Conservation (phyloP, 148 eudicot species). For the Camellia lanceoleosa region DNA sequence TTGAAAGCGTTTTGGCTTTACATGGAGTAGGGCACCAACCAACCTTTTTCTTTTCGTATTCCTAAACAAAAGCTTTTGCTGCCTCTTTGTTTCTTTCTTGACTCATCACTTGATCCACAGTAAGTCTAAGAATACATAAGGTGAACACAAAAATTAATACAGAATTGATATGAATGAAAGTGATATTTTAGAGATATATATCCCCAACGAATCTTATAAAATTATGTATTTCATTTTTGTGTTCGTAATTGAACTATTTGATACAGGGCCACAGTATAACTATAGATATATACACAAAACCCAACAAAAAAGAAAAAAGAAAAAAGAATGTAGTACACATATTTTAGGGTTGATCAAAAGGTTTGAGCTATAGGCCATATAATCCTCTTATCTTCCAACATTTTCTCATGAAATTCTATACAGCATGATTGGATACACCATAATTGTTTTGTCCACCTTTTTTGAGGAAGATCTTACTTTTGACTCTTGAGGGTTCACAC, state of each 20-base stretch:
- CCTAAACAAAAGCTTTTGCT: not conserved
- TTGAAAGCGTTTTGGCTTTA: not conserved
- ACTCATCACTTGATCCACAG: not conserved
- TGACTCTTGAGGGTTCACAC: slow-evolving; percentile 11
- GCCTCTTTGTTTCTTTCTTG: slow-evolving; percentile 3
- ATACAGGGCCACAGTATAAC: not conserved
- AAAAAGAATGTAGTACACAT: not conserved
- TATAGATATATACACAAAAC: not conserved
- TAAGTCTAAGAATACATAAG: no score
- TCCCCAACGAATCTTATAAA: no score
- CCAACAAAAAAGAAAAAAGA: not conserved
- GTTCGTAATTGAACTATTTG: not conserved
- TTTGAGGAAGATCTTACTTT: slow-evolving; percentile 9
- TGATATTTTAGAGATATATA: no score
- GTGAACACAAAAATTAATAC: no score
- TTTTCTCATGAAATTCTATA: slow-evolving; percentile 19
- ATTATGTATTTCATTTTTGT: no score
- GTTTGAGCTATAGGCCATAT: not conserved
- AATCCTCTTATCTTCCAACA: slow-evolving; percentile 12
- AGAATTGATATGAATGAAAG: no score
- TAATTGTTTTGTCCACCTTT: slow-evolving; percentile 25
- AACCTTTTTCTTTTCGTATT: not conserved
- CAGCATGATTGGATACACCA: slow-evolving; percentile 23
- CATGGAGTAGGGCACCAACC: slow-evolving; percentile 21
- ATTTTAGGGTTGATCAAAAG: not conserved